Evolutionary conservation across 768 basidiomycete species (phyloP), one percentile per base, ranked within the genome.

Genomic region (Leucocoprinus birnbaumii): DNA sequence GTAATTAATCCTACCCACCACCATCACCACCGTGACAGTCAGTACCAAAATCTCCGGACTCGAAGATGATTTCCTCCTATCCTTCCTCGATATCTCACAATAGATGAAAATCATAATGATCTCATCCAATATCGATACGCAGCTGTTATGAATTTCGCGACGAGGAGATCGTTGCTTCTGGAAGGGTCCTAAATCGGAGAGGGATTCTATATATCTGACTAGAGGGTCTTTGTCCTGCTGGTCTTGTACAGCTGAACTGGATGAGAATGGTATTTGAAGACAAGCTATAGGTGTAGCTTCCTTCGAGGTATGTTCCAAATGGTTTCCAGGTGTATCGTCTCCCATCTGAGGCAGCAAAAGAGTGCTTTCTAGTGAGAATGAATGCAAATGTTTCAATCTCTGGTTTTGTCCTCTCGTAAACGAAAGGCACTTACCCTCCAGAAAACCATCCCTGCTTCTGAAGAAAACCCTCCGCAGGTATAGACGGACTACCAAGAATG

Each of bases 241-340:
- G 65, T 67, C 3, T 50, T 24, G 26, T 57, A 25, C 25, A 66
- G 53, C 65, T 66, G 48, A 16, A 2, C 34, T 3, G 38, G 8
- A 34, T 18, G 9, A 44, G 13, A 1, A 8, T 27, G 2, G 31
- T 7, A 13, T 41, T n/a, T 8, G 14, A 3, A 11, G 43, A 26
- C 22, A 34, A 19, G 1, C 1, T 37, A n/a, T n/a, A 2, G 34
- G 27, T 10, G 4, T 16, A 31, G 48, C 50, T 35, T 13, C 55
- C 47, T 43, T 59, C 54, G 25, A 66, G 65, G 11, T 67, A 62
- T 3, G 60, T 61, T 3, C 48, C 35, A 0, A 49, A 54, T 55
- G 72, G 61, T 11, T 63, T 60, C 73, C 72, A 75, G 16, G 65
- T 64, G 25, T 73, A 74, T n/a, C 63, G 57, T 13, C 48, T 56